These are phyloP conservation scores for peach (Prunus persica) DNA, from an alignment of 306 rosid species.

Conservation along the genomic window DNA sequence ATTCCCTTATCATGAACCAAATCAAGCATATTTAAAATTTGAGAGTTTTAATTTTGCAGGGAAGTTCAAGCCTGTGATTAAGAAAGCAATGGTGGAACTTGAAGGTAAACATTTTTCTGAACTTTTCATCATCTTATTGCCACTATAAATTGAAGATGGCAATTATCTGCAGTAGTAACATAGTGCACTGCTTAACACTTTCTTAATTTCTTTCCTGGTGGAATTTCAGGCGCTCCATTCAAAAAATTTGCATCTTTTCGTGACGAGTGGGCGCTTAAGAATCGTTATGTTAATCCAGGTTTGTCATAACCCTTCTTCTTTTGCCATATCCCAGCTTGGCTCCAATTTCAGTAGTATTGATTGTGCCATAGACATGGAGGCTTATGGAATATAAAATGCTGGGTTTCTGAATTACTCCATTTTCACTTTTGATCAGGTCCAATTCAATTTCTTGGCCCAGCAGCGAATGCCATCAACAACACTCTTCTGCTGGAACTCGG, in stretches of 20 bases:
- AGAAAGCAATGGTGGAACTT: constrained; percentile 97
- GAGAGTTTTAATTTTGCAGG: constrained; percentile 42
- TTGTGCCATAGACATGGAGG: not conserved
- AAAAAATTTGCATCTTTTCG: constrained; percentile 73
- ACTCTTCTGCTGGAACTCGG: constrained; percentile 73
- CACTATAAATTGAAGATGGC: too few relatives aligned
- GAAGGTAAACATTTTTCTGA: constrained; percentile 48
- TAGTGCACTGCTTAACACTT: not conserved
- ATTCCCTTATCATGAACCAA: not conserved
- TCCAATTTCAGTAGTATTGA: not conserved
- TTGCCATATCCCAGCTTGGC: not conserved
- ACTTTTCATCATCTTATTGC: not conserved
- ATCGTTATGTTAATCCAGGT: constrained; percentile 79
- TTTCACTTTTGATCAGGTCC: constrained; percentile 55
- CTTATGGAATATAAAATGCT: not conserved
- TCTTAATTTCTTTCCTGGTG: not conserved
- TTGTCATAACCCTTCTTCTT: not conserved
- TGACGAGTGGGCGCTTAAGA: constrained; percentile 77
- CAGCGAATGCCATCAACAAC: constrained; percentile 54
- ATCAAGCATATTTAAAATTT: not conserved
- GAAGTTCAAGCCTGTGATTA: constrained; percentile 86
- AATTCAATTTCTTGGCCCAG: constrained; percentile 73
- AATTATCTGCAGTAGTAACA: not conserved
- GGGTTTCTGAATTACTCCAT: not conserved
- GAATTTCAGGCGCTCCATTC: constrained; percentile 74